phyloP scores from a whole-genome alignment of 208 protist genomes.

The Cochliopodium minus region DNA sequence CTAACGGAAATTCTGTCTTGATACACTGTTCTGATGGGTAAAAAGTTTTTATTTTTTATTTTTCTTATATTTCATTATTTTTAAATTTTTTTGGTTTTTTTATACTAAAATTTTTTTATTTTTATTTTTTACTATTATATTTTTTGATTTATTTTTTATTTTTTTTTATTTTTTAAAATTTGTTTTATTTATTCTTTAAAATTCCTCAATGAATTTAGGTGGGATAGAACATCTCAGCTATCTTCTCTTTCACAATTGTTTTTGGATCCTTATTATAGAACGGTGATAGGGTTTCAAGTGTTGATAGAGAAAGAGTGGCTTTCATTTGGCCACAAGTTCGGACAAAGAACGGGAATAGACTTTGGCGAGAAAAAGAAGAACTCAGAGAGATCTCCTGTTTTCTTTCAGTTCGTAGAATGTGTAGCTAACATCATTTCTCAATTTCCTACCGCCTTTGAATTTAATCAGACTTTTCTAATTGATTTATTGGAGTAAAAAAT shows the following conservation, averaged over 20 bases:
- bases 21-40: conserved; percentile 61
- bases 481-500: conserved; percentile 52
- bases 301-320: conserved; percentile 83
- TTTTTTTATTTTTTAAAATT: no score
- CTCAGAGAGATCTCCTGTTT: conserved; percentile 61
- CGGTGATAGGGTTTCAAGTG: conserved; percentile 39
- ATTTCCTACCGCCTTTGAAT: conserved; percentile 78
- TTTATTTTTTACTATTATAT: no score
- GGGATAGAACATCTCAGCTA: conserved; percentile 79
- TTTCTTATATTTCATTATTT: no score
- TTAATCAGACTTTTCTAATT: conserved; percentile 61
- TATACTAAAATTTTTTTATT: no score
- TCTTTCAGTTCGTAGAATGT: conserved; percentile 77
- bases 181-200: no score
- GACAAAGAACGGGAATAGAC: conserved; percentile 22
- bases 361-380: neutral
- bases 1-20: neutral
- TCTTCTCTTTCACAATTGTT: conserved; percentile 57
- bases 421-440: conserved; percentile 74
- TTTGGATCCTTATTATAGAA: conserved; percentile 74
- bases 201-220: no score
- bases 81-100: no score
- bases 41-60: no score
- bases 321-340: conserved; percentile 69
- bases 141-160: no score